A percentile compares a stretch with the other conserved stretches of the same genome.
phyloP scores from a whole-genome alignment of 2,329 filamentous ascomycete species.

The Myriosclerotinia duriaeana region DNA sequence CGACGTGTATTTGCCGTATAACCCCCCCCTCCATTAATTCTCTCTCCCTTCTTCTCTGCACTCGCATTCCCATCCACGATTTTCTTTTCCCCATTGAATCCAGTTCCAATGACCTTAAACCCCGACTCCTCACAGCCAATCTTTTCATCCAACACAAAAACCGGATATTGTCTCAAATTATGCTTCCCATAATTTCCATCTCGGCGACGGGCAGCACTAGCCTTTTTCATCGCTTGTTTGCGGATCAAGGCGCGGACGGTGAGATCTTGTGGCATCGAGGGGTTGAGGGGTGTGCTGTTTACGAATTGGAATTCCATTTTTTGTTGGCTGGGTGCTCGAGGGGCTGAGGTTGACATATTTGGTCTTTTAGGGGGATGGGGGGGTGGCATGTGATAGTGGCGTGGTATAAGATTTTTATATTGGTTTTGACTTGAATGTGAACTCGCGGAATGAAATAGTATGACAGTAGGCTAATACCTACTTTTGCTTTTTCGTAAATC shows the following conservation, averaged over 20 bases:
- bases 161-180: conserved; percentile 39
- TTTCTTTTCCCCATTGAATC: not conserved
- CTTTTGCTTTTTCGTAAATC: not conserved
- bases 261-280: conserved; percentile 31
- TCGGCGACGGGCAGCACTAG: conserved; percentile 39
- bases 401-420: not conserved
- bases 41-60: not conserved
- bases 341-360: conserved; percentile 5
- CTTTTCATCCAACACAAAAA: conserved; percentile 31
- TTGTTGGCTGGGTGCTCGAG: not conserved
- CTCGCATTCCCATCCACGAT: not conserved
- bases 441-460: not conserved
- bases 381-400: not conserved
- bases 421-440: not conserved
- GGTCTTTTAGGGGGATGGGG: conserved; percentile 23
- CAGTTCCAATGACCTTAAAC: not conserved
- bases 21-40: not conserved
- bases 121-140: not conserved
- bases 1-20: conserved; percentile 8
- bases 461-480: conserved; percentile 4
- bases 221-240: conserved; percentile 45
- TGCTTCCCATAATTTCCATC: conserved; percentile 40
- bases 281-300: conserved; percentile 34
- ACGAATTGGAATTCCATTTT: conserved; percentile 35
- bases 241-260: conserved; percentile 39